Conservation (phyloP, 805 yeast genomes). For the Lipomyces yamanashiensis region DNA sequence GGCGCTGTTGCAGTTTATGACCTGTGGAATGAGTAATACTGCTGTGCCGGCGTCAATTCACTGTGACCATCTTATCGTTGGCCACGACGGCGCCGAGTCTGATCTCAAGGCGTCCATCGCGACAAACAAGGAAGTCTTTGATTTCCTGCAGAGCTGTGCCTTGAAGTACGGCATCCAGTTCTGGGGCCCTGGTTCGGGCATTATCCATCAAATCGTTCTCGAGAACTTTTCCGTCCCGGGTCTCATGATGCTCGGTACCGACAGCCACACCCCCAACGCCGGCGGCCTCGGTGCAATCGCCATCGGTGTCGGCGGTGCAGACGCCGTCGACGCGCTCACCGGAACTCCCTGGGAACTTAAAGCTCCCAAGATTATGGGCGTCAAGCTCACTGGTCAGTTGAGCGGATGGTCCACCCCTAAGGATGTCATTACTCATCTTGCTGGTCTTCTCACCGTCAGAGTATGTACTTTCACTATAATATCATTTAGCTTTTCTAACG, state of each 20-base stretch:
- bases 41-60: slow-evolving; percentile 96
- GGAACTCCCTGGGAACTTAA: slow-evolving; percentile 95
- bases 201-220: slow-evolving; percentile 93
- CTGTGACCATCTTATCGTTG: slow-evolving; percentile 97
- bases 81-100: slow-evolving; percentile 84
- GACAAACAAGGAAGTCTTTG: slow-evolving; percentile 91
- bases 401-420: slow-evolving; percentile 97
- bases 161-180: slow-evolving; percentile 96
- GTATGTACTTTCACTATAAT: slow-evolving; percentile 9
- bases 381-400: slow-evolving; percentile 87
- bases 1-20: slow-evolving; percentile 96
- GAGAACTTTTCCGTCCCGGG: slow-evolving; percentile 99
- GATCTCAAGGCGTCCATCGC: slow-evolving; percentile 87
- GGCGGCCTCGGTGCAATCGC: slow-evolving; percentile 98
- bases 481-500: not conserved
- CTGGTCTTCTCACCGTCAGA: slow-evolving; percentile 91
- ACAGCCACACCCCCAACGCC: slow-evolving; percentile 97
- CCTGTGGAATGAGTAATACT: slow-evolving; percentile 87
- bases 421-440: slow-evolving; percentile 90
- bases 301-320: slow-evolving; percentile 99
- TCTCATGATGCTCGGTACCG: slow-evolving; percentile 93
- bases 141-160: slow-evolving; percentile 86
- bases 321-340: slow-evolving; percentile 96
- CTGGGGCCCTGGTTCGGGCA: slow-evolving; percentile 99
- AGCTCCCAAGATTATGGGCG: slow-evolving; percentile 96